phyloP scores from a whole-genome alignment of 805 yeast genomes.

The Lachancea kluyveri region DNA sequence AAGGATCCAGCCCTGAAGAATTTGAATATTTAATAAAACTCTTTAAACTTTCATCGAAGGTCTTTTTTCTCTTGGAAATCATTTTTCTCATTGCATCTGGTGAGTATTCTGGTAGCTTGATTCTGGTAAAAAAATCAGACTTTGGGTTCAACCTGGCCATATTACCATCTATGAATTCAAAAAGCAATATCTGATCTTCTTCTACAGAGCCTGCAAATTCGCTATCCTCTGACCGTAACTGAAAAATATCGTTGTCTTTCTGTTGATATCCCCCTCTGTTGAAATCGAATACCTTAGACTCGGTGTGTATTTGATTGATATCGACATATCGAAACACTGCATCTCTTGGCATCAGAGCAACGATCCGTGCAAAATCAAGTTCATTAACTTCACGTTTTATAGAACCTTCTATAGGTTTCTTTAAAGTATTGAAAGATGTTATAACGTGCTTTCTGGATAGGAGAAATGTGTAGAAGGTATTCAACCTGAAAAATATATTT shows the following conservation, averaged over 20 bases:
- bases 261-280: slow-evolving; percentile 47
- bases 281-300: slow-evolving; percentile 33
- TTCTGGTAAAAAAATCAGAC: slow-evolving; percentile 36
- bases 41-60: slow-evolving; percentile 40
- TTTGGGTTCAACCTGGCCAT: slow-evolving; percentile 43
- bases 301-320: slow-evolving; percentile 52
- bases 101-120: slow-evolving; percentile 45
- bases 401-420: slow-evolving; percentile 45
- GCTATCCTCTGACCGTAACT: slow-evolving; percentile 36
- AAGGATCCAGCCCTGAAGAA: slow-evolving; percentile 34
- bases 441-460: slow-evolving; percentile 54
- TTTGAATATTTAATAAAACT: slow-evolving; percentile 31
- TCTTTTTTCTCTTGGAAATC: slow-evolving; percentile 50
- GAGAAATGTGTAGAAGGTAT: slow-evolving; percentile 57
- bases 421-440: slow-evolving; percentile 49
- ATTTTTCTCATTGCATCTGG: slow-evolving; percentile 53
- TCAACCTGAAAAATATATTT: slow-evolving; percentile 44
- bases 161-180: slow-evolving; percentile 72
- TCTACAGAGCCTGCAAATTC: slow-evolving; percentile 28
- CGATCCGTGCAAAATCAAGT: slow-evolving; percentile 60
- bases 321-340: slow-evolving; percentile 72
- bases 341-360: slow-evolving; percentile 59
- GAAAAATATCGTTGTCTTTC: slow-evolving; percentile 47
- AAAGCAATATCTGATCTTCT: slow-evolving; percentile 53
- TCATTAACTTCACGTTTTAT: slow-evolving; percentile 38